phyloP scores from a whole-genome alignment of 768 basidiomycete genomes.

The Strobilomyces dryophilus region DNA sequence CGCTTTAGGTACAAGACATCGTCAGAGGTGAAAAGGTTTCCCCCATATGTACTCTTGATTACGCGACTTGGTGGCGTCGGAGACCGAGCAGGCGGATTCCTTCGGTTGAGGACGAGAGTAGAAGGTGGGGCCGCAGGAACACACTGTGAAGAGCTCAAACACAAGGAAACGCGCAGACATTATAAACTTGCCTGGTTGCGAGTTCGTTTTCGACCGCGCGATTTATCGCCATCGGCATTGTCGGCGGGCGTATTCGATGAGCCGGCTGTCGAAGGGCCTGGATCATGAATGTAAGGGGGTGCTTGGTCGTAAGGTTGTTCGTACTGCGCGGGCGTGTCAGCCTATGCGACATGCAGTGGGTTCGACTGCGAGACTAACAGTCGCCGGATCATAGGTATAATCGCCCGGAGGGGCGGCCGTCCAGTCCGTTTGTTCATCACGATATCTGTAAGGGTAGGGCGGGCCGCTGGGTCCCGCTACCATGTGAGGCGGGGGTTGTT shows the following conservation, averaged over 20 bases:
- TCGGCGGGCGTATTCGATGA: slow-evolving; percentile 33
- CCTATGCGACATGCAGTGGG: background rate
- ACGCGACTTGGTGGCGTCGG: slow-evolving; percentile 81
- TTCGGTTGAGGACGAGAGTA: slow-evolving; percentile 61
- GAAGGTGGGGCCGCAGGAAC: slow-evolving; percentile 65
- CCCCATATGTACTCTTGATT: slow-evolving; percentile 87
- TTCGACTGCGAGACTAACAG: slow-evolving; percentile 35
- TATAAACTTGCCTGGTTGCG: slow-evolving; percentile 47
- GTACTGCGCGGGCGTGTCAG: slow-evolving; percentile 38
- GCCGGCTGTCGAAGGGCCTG: slow-evolving; percentile 42
- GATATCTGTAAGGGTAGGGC: slow-evolving; percentile 57
- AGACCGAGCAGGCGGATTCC: slow-evolving; percentile 66
- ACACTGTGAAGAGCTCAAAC: slow-evolving; percentile 34
- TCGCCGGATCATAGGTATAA: slow-evolving; percentile 51
- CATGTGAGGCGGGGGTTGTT: slow-evolving; percentile 45
- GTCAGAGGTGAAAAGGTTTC: slow-evolving; percentile 81
- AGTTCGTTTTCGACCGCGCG: slow-evolving; percentile 66
- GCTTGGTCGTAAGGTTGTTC: slow-evolving; percentile 54
- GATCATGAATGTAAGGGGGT: slow-evolving; percentile 53
- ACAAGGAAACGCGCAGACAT: background rate
- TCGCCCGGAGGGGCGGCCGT: slow-evolving; percentile 37
- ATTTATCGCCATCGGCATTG: slow-evolving; percentile 36
- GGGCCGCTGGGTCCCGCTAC: slow-evolving; percentile 42
- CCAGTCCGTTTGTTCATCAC: slow-evolving; percentile 55
- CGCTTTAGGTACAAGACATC: slow-evolving; percentile 81